phyloP scores from a whole-genome alignment of 495 filamentous ascomycete genomes.

The Articulospora tetracladia region DNA sequence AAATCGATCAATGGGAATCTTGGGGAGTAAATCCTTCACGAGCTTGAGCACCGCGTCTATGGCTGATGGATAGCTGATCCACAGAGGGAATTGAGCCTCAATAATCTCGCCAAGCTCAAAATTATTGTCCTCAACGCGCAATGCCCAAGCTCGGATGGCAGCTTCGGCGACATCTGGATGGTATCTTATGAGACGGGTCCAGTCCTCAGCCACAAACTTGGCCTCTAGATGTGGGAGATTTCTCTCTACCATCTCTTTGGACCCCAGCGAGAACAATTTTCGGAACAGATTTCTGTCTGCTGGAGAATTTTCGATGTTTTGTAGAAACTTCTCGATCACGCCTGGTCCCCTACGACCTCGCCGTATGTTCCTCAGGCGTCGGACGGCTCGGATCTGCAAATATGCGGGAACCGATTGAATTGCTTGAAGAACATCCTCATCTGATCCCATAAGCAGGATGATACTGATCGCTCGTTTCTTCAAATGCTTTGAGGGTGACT shows the following conservation, averaged over 20 bases:
- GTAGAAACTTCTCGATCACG: slow-evolving; percentile 3
- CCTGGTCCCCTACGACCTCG: background rate
- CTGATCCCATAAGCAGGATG: background rate
- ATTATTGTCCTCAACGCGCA: background rate
- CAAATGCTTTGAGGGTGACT: background rate
- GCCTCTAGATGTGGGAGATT: background rate
- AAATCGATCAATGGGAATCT: background rate
- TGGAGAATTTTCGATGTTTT: background rate
- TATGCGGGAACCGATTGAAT: background rate
- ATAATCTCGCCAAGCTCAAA: background rate
- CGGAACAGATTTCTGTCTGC: background rate
- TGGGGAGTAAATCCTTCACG: background rate
- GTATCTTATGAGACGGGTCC: slow-evolving; percentile 2
- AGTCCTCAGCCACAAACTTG: background rate
- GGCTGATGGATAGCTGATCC: background rate
- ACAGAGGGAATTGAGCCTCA: background rate
- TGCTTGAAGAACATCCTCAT: slow-evolving; percentile 1
- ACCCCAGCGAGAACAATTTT: background rate
- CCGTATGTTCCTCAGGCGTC: background rate
- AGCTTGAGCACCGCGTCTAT: background rate
- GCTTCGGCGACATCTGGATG: background rate
- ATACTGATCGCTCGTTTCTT: slow-evolving; percentile 1
- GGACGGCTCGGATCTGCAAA: slow-evolving; percentile 2
- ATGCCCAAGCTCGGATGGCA: background rate
- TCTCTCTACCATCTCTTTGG: background rate